Percentiles rank a stretch among this genome's conserved stretches.
phyloP scores from a whole-genome alignment of 495 filamentous ascomycete species.

The Talaromyces liani region DNA sequence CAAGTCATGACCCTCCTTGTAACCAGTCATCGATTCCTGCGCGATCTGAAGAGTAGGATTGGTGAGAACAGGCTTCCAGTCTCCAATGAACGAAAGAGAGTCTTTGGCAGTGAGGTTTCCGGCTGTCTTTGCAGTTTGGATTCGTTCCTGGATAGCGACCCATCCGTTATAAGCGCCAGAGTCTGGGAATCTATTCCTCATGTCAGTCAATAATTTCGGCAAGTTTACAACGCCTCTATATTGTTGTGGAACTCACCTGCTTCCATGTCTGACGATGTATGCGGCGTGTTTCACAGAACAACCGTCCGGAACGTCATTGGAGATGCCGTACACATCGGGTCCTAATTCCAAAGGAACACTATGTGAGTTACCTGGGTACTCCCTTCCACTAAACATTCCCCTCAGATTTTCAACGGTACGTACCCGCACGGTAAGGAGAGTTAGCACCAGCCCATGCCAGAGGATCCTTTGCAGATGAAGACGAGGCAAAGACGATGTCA shows the following conservation, averaged over 20 bases:
- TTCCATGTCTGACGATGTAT: constrained; percentile 49
- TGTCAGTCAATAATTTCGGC: background rate
- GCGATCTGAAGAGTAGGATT: constrained; percentile 41
- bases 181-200: constrained; percentile 28
- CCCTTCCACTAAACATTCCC: background rate
- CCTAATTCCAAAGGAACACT: constrained; percentile 16
- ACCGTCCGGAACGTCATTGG: constrained; percentile 35
- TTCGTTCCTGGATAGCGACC: constrained; percentile 36
- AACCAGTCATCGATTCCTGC: constrained; percentile 45
- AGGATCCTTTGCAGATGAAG: constrained; percentile 21
- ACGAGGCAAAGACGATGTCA: constrained; percentile 29
- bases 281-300: constrained; percentile 49
- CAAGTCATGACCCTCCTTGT: constrained; percentile 35
- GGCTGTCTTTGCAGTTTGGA: constrained; percentile 25
- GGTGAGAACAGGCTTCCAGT: constrained; percentile 46
- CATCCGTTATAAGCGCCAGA: constrained; percentile 45
- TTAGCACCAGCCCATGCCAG: constrained; percentile 45
- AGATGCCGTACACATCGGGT: constrained; percentile 46
- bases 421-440: constrained; percentile 45
- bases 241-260: constrained; percentile 26
- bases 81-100: constrained; percentile 37
- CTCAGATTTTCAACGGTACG: background rate
- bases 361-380: background rate
- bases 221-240: background rate
- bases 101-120: constrained; percentile 33